Conservation (phyloP, 495 filamentous ascomycete species). For the Xylaria flabelliformis region DNA sequence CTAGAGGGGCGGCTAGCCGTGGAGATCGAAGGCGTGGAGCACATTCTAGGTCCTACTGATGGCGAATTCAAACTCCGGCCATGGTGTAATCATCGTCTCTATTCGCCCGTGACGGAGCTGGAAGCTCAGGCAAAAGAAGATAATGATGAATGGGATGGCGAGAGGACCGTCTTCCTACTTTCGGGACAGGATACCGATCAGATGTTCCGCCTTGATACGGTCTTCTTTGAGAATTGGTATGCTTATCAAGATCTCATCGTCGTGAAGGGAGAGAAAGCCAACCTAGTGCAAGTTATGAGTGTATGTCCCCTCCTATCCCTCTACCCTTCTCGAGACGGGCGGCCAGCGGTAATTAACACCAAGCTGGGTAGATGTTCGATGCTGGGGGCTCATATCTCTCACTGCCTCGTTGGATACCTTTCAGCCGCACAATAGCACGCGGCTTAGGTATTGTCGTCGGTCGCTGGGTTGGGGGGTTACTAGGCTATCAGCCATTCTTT, state of each 20-base stretch:
- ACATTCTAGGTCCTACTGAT: conserved; percentile 40
- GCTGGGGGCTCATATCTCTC: conserved; percentile 56
- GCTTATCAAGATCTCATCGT: conserved; percentile 57
- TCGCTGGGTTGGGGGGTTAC: conserved; percentile 53
- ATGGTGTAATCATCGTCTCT: conserved; percentile 51
- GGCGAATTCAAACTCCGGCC: conserved; percentile 45
- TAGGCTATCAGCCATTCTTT: conserved; percentile 61
- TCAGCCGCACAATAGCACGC: conserved; percentile 44
- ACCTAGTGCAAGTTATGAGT: conserved; percentile 54
- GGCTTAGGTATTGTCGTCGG: conserved; percentile 53
- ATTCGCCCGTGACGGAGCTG: conserved; percentile 35
- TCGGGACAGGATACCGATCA: conserved; percentile 42
- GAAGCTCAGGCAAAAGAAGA: neutral
- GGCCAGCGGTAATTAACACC: neutral
- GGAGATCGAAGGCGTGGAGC: conserved; percentile 46
- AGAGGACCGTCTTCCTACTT: conserved; percentile 38
- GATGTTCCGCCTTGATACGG: conserved; percentile 48
- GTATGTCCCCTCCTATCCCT: conserved; percentile 36
- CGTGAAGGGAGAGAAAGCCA: conserved; percentile 45
- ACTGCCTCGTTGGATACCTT: conserved; percentile 55
- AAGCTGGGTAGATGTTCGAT: conserved; percentile 50
- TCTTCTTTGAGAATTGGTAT: conserved; percentile 65
- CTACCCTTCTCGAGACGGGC: neutral
- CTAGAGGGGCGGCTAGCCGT: conserved; percentile 46
- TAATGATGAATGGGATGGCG: conserved; percentile 18